These are phyloP conservation scores for Fusarium anthophilum DNA, from an alignment of 2,329 filamentous ascomycete species.

Conservation along the genomic window DNA sequence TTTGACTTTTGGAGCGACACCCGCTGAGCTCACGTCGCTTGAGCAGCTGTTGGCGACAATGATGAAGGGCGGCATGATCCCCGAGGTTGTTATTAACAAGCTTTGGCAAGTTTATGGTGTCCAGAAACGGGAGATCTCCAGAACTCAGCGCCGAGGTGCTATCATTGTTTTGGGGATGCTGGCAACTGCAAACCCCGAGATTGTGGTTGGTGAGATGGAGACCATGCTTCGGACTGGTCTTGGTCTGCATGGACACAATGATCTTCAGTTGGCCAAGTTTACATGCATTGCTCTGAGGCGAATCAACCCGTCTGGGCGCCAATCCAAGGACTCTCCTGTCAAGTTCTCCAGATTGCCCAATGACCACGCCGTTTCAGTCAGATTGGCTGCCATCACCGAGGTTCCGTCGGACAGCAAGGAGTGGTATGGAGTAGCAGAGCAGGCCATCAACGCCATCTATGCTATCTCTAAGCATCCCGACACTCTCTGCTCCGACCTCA, in stretches of 20 bases:
- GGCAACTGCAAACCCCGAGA: constrained; percentile 88
- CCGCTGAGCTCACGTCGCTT: constrained; percentile 92
- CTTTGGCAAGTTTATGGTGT: constrained; percentile 98
- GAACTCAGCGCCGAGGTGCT: constrained; percentile 86
- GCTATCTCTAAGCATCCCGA: constrained; percentile 94
- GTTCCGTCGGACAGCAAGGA: constrained; percentile 90
- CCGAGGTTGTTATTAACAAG: constrained; percentile 87
- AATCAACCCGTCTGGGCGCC: constrained; percentile 86
- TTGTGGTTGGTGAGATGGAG: constrained; percentile 95
- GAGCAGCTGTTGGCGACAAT: constrained; percentile 96
- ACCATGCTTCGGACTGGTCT: constrained; percentile 91
- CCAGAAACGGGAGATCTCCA: constrained; percentile 91
- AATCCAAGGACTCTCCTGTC: constrained; percentile 75
- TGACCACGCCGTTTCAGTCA: constrained; percentile 86
- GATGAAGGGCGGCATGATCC: constrained; percentile 93
- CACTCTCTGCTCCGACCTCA: constrained; percentile 88
- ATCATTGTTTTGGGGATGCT: constrained; percentile 99
- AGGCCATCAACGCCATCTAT: constrained; percentile 96
- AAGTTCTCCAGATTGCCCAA: constrained; percentile 85
- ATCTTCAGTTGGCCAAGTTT: constrained; percentile 91
- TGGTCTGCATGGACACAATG: constrained; percentile 79
- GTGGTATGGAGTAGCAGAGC: constrained; percentile 95
- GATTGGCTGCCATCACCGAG: constrained; percentile 85
- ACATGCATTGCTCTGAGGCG: constrained; percentile 92
- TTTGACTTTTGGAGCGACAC: constrained; percentile 93